phyloP scores from a whole-genome alignment of 1,284 basidiomycete species.

The Ganoderma resinaceum region DNA sequence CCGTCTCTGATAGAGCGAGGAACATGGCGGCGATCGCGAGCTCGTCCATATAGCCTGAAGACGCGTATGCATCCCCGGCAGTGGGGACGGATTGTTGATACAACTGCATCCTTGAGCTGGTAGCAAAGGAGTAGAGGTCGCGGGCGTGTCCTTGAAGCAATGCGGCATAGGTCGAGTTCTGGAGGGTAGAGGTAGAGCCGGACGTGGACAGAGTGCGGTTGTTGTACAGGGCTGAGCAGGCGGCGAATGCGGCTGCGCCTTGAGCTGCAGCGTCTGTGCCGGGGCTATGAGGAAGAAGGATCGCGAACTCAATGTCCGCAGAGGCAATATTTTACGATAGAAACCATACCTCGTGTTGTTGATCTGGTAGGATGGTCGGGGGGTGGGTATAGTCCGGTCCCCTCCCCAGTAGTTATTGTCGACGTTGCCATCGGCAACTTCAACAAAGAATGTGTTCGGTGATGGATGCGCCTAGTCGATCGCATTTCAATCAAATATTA shows the following conservation, averaged over 20 bases:
- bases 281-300: constrained; percentile 49
- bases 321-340: neutral
- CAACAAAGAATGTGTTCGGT: constrained; percentile 78
- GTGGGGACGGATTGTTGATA: constrained; percentile 75
- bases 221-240: constrained; percentile 84
- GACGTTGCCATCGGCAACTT: constrained; percentile 66
- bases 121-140: constrained; percentile 76
- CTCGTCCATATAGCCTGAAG: constrained; percentile 76
- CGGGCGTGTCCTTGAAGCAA: constrained; percentile 78
- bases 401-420: constrained; percentile 92
- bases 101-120: constrained; percentile 62
- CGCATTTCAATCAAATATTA: neutral
- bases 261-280: constrained; percentile 91
- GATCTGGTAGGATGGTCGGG: constrained; percentile 80
- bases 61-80: constrained; percentile 73
- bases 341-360: constrained; percentile 61
- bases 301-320: neutral
- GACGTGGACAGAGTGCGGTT: constrained; percentile 50
- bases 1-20: constrained; percentile 66
- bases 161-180: constrained; percentile 76
- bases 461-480: constrained; percentile 77
- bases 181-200: constrained; percentile 71
- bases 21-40: constrained; percentile 79
- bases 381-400: constrained; percentile 78
- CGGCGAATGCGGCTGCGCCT: constrained; percentile 85